A percentile compares a stretch with the other conserved stretches of the same genome.
Evolutionary conservation across 805 yeast genomes (phyloP).

Genomic region (Diddensiella santjacobensis): DNA sequence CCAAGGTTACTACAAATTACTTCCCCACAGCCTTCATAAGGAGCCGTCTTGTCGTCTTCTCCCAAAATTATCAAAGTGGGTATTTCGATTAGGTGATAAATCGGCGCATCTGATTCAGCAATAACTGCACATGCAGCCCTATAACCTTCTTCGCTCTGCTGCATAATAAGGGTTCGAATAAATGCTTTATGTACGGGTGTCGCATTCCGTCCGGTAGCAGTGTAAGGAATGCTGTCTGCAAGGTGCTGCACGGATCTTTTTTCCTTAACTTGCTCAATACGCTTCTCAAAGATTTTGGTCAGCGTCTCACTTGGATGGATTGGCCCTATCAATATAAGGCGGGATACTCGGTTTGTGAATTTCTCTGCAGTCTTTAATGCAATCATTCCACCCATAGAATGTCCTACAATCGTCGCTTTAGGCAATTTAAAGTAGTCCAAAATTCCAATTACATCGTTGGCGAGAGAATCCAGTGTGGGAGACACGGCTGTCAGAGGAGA

Average conservation of each 20-base stretch:
- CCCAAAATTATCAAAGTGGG: neutral
- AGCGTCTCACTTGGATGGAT: neutral
- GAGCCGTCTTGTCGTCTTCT: constrained; percentile 7
- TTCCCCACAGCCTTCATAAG: constrained; percentile 6
- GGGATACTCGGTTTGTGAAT: constrained; percentile 1
- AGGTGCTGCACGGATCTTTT: neutral
- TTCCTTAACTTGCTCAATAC: neutral
- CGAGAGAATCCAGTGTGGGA: constrained; percentile 7
- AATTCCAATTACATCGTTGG: constrained; percentile 2
- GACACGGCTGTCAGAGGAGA: neutral
- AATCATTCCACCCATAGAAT: constrained; percentile 14
- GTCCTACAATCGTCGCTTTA: constrained; percentile 7
- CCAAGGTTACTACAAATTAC: neutral
- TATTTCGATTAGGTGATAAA: neutral
- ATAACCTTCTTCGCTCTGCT: constrained; percentile 7
- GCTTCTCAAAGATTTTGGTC: neutral
- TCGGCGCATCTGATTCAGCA: neutral
- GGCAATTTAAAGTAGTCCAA: neutral
- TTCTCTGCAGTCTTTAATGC: constrained; percentile 6
- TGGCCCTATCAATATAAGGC: neutral
- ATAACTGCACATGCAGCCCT: constrained; percentile 6
- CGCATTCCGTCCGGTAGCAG: constrained; percentile 6
- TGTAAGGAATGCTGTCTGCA: constrained; percentile 6
- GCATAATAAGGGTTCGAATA: constrained; percentile 4
- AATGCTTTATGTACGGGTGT: constrained; percentile 7